Evolutionary conservation across 306 rosid genomes (phyloP).

Genomic region (Trifolium fragiferum): DNA sequence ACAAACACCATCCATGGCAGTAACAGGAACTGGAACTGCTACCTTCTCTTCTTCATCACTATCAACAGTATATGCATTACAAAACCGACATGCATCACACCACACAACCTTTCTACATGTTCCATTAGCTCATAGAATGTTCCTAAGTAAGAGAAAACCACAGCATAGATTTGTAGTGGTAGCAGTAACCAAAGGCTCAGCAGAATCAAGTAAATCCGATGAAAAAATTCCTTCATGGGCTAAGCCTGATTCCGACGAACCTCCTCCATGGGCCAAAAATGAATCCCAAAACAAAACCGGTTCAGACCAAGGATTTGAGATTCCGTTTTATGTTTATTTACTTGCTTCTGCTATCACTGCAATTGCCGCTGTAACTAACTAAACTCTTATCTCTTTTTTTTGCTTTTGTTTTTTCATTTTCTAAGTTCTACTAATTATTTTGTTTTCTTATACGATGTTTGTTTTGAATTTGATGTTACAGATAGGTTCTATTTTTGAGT

Average conservation of each 20-base stretch:
- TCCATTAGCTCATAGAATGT: background rate
- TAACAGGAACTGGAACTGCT: background rate
- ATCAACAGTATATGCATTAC: background rate
- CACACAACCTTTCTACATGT: background rate
- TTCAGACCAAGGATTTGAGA: conserved; percentile 50
- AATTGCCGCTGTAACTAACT: conserved; percentile 78
- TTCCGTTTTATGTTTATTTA: conserved; percentile 75
- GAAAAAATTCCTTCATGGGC: conserved; percentile 91
- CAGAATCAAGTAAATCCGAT: conserved; percentile 78
- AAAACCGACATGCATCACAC: conserved; percentile 20
- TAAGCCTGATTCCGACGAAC: conserved; percentile 78
- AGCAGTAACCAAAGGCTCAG: conserved; percentile 75
- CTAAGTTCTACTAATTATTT: background rate
- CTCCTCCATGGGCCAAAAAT: conserved; percentile 90
- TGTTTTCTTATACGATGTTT: background rate
- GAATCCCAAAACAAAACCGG: conserved; percentile 47
- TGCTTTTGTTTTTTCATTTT: background rate
- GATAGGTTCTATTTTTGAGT: conserved; percentile 95
- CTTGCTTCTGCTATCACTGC: conserved; percentile 90
- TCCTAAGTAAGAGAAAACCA: background rate
- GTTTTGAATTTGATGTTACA: conserved; percentile 34
- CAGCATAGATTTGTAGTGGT: conserved; percentile 41
- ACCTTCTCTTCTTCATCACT: conserved; percentile 14
- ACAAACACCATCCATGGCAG: conserved; percentile 39
- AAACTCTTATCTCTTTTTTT: background rate